These are phyloP conservation scores for Scedosporium boydii DNA, from an alignment of 2,329 filamentous ascomycete genomes.

Conservation along the genomic window DNA sequence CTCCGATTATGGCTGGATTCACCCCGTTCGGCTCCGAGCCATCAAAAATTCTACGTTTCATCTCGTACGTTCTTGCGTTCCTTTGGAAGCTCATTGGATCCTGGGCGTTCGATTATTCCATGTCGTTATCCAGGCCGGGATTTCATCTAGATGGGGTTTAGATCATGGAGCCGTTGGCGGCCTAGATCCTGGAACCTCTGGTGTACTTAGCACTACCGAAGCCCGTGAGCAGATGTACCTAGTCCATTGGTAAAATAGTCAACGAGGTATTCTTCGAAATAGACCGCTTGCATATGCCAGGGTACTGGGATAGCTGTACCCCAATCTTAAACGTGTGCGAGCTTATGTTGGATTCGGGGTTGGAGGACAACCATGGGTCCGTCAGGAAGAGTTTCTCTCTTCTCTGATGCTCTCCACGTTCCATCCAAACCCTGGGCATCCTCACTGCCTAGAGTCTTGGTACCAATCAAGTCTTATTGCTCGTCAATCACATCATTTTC, in stretches of 20 bases:
- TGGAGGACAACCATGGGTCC: background rate
- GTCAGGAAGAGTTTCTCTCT: background rate
- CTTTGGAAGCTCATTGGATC: background rate
- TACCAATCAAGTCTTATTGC: background rate
- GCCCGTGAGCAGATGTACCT: too few species aligned
- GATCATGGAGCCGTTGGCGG: too few species aligned
- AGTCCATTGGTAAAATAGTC: too few species aligned
- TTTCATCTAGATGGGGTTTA: too few species aligned
- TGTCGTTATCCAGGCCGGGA: background rate
- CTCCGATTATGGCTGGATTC: background rate
- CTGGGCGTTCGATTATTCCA: background rate
- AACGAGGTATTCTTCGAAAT: too few species aligned
- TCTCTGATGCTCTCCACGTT: background rate
- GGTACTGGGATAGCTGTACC: too few species aligned
- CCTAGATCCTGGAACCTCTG: too few species aligned
- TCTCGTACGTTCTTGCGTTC: background rate
- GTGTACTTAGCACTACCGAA: too few species aligned
- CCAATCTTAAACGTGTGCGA: too few species aligned
- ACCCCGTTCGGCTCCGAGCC: background rate
- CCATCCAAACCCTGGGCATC: background rate
- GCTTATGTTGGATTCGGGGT: too few species aligned
- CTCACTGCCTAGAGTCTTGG: background rate
- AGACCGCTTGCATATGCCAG: too few species aligned
- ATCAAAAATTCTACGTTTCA: background rate
- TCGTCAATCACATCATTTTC: background rate